Conservation (phyloP, 345 rosid species). For the Anacardium occidentale region DNA sequence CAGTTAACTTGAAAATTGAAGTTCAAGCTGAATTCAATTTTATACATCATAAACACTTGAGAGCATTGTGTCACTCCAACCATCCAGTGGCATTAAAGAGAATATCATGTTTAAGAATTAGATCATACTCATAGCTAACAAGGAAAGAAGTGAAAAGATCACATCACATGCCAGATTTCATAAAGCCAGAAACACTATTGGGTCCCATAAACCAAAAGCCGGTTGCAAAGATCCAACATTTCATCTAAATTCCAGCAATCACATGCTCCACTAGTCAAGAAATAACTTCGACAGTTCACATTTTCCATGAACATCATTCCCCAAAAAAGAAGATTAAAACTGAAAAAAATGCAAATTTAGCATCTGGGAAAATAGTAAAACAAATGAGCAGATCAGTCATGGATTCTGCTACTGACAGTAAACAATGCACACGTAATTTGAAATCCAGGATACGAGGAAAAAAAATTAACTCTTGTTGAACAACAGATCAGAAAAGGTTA, state of each 20-base stretch:
- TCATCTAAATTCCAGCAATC: neutral
- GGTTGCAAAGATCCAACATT: neutral
- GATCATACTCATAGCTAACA: slow-evolving; percentile 17
- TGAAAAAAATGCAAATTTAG: neutral
- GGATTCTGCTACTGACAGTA: neutral
- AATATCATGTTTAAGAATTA: neutral
- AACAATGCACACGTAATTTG: neutral
- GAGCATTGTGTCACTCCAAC: neutral
- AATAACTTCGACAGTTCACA: neutral
- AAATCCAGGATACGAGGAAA: neutral
- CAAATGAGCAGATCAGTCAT: neutral
- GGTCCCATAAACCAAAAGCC: neutral
- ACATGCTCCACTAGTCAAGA: neutral
- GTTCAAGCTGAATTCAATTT: neutral
- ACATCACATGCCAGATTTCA: slow-evolving; percentile 13
- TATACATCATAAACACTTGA: neutral
- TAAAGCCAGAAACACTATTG: slow-evolving; percentile 8
- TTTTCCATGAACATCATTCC: neutral
- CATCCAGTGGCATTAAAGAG: neutral
- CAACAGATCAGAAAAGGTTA: slow-evolving; percentile 23
- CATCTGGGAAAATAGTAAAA: slow-evolving; percentile 3
- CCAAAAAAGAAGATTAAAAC: neutral
- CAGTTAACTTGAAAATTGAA: neutral
- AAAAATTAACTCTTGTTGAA: slow-evolving; percentile 1
- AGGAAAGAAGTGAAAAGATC: neutral